Percentiles rank a stretch among this genome's conserved stretches.
phyloP scores from a whole-genome alignment of 129 eudicot species.

The Centrapalus pauciflorus region DNA sequence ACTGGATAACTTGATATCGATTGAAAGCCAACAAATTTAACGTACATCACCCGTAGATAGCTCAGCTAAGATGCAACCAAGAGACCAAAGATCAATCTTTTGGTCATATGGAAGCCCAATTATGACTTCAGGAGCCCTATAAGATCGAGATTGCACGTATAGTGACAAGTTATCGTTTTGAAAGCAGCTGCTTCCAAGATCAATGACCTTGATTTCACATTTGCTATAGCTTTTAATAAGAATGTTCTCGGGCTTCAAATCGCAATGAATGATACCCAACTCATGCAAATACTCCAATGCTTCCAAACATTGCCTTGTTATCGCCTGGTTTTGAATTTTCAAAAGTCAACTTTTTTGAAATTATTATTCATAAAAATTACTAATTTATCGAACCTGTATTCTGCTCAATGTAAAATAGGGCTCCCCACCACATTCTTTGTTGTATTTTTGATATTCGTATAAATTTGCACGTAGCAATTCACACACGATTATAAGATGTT shows the following conservation, averaged over 20 bases:
- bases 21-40: constrained; percentile 1
- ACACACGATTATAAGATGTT: constrained; percentile 88
- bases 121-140: constrained; percentile 97
- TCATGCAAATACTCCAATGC: constrained; percentile 73
- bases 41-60: constrained; percentile 82
- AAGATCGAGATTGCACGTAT: constrained; percentile 95
- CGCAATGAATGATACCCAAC: constrained; percentile 94
- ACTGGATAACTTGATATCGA: neutral
- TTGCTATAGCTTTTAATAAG: constrained; percentile 83
- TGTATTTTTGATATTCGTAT: constrained; percentile 88
- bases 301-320: constrained; percentile 89
- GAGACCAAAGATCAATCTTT: constrained; percentile 96
- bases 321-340: constrained; percentile 40
- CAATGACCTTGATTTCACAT: constrained; percentile 93
- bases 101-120: constrained; percentile 83
- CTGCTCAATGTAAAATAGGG: constrained; percentile 76
- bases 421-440: constrained; percentile 81
- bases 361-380: neutral
- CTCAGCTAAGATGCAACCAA: constrained; percentile 94
- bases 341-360: constrained; percentile 9
- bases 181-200: constrained; percentile 99
- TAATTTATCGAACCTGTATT: constrained; percentile 58
- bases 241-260: constrained; percentile 92
- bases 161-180: constrained; percentile 66
- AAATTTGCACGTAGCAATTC: constrained; percentile 87